Evolutionary conservation across 768 basidiomycete species (phyloP).

Genomic region (Suillus luteus): DNA sequence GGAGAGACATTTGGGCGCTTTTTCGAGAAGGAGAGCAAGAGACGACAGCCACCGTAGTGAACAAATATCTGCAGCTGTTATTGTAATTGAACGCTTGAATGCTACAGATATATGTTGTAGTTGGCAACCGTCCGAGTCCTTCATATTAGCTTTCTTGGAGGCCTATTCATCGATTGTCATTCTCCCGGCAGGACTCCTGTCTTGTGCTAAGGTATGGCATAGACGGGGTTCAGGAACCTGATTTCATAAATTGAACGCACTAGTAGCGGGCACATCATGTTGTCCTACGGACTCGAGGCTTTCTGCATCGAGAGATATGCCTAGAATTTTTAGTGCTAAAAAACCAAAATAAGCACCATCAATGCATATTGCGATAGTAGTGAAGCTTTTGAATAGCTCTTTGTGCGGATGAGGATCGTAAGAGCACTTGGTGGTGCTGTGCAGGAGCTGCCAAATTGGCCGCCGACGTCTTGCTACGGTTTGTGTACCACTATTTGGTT

Average conservation of each 20-base stretch:
- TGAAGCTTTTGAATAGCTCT: background rate
- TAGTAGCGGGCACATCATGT: background rate
- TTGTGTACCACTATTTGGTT: slow-evolving; percentile 4
- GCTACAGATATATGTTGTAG: no score
- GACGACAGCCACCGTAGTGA: no score
- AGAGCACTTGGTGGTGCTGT: background rate
- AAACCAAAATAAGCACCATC: background rate
- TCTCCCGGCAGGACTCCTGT: slow-evolving; percentile 36
- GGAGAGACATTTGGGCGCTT: no score
- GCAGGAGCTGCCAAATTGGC: background rate
- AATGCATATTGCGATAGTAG: background rate
- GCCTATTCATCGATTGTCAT: slow-evolving; percentile 45
- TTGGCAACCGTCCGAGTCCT: slow-evolving; percentile 22
- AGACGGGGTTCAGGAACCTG: background rate
- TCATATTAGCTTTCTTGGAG: slow-evolving; percentile 35
- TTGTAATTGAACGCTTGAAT: no score
- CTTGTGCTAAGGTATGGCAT: slow-evolving; percentile 38
- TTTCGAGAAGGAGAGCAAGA: no score
- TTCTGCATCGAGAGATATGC: background rate
- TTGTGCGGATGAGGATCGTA: background rate
- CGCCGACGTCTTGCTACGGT: background rate
- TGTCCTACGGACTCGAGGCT: background rate
- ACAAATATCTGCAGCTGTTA: no score
- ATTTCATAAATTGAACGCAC: background rate
- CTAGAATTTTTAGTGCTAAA: background rate